Evolutionary conservation across 2,329 filamentous ascomycete species (phyloP).

Genomic region (Penicillium sp.): DNA sequence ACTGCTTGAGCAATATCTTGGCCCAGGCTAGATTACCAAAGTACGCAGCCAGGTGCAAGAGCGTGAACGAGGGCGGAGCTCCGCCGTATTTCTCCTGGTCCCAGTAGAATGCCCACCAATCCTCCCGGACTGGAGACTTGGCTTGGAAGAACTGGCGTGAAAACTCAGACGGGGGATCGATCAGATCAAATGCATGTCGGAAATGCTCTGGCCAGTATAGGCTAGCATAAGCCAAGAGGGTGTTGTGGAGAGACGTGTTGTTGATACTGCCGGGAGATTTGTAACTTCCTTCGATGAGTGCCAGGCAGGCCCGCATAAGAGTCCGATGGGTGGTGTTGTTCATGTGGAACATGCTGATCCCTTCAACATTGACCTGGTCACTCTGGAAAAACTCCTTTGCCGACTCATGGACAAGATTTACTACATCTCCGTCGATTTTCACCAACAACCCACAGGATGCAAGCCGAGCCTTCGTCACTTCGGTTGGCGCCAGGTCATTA

Average conservation of each 20-base stretch:
- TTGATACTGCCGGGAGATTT: not conserved
- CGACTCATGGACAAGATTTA: not conserved
- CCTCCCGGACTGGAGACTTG: not conserved
- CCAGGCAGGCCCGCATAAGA: not conserved
- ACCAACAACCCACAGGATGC: not conserved
- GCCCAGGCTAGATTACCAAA: not conserved
- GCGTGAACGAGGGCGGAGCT: not conserved
- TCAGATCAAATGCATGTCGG: not conserved
- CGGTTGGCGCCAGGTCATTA: not conserved
- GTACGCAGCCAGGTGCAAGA: not conserved
- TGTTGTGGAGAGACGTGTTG: not conserved
- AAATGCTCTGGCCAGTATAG: not conserved
- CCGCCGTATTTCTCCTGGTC: not conserved
- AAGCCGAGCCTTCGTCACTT: not conserved
- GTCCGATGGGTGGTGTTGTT: not conserved
- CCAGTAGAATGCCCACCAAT: not conserved
- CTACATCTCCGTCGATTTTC: not conserved
- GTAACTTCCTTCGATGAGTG: not conserved
- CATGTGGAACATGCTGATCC: not conserved
- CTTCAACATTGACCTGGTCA: not conserved
- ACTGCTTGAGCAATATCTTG: not conserved
- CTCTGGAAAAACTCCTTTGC: not conserved
- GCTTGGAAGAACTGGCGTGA: not conserved
- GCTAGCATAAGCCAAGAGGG: not conserved
- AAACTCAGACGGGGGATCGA: not conserved